Base-by-base conservation (phyloP, 768 basidiomycete genomes). In the Glaciozyma antarctica region DNA sequence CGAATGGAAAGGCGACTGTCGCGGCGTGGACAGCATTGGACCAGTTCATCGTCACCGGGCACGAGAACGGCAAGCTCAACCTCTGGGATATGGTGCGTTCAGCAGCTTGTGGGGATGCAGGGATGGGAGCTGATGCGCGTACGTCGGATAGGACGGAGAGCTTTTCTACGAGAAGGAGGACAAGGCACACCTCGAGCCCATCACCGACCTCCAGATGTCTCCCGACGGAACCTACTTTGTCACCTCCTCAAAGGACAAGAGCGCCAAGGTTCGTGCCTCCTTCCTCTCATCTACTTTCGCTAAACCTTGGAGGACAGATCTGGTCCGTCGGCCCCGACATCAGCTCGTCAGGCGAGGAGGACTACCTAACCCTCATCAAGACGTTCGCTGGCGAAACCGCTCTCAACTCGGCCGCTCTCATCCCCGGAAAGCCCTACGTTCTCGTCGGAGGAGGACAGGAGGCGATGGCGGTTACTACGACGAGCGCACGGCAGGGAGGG, bases 381-480 rank as follows among this genome's bases (percentile, higher is more conserved):
- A 92, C 91, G 3, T 98, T 81, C 78, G 79, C 84, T 16, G 94
- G 93, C 2, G 91, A 97, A 77, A 95, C 94, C 4, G 93, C 93
- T 0, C 79, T 99, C 63, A 99, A 99, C 78, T 91, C 88, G 68
- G 94, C 94, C 2, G 85, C 90, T 19, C 81, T 95, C 53, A 83
- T 91, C 6, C 88, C 88, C 10, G 81, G 82, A 63, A 83, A 85
- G 72, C 94, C 93, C 57, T 97, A 92, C 74, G 89, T 71, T 51
- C 82, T 98, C 41, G 81, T 95, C 28, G 95, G 95, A 52, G 94
- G 95, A 77, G 95, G 95, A 51, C 95, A 98, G 78, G 94, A 95
- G 75, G 95, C 95, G 6, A 94, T 91, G 90, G 85, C 80, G 73
- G 95, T 98, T 58, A 97, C 95, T 19, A 98, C 91, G 12, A 98